These are phyloP conservation scores for Psilocybe mexicana DNA, from an alignment of 1,284 basidiomycete genomes.

Conservation along the genomic window DNA sequence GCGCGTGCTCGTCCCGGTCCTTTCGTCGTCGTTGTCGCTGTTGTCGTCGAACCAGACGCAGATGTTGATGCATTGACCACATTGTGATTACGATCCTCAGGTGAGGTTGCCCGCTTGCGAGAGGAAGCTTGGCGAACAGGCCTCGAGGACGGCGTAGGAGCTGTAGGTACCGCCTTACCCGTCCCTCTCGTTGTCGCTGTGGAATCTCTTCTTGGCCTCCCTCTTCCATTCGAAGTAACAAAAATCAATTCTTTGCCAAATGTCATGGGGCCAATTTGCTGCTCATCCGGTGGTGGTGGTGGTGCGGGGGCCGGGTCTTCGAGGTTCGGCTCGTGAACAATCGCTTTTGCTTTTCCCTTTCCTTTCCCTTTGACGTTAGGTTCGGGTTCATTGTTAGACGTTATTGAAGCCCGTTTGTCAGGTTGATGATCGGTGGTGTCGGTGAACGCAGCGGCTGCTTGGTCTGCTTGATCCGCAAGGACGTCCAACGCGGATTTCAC, in stretches of 20 bases:
- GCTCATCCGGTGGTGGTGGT: no score
- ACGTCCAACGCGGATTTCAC: conserved; percentile 63
- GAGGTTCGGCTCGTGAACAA: neutral
- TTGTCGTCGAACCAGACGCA: neutral
- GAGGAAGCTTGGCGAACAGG: neutral
- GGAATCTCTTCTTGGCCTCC: neutral
- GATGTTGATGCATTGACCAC: neutral
- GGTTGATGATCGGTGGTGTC: conserved; percentile 22
- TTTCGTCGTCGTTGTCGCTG: neutral
- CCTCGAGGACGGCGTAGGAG: neutral
- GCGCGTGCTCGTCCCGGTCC: conserved; percentile 4
- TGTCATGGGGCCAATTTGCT: no score
- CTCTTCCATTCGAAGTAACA: neutral
- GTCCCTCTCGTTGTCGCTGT: neutral
- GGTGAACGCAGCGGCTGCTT: conserved; percentile 56
- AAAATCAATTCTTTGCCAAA: neutral
- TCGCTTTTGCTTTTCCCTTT: conserved; percentile 23
- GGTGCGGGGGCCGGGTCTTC: neutral
- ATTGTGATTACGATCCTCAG: neutral
- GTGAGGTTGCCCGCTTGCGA: neutral
- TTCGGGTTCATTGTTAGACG: neutral
- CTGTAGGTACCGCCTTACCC: neutral
- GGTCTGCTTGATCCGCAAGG: conserved; percentile 73
- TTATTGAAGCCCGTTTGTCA: conserved; percentile 10
- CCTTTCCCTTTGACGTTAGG: conserved; percentile 14